Base-by-base conservation (phyloP, 768 basidiomycete genomes). In the Tubosaeta sp. region DNA sequence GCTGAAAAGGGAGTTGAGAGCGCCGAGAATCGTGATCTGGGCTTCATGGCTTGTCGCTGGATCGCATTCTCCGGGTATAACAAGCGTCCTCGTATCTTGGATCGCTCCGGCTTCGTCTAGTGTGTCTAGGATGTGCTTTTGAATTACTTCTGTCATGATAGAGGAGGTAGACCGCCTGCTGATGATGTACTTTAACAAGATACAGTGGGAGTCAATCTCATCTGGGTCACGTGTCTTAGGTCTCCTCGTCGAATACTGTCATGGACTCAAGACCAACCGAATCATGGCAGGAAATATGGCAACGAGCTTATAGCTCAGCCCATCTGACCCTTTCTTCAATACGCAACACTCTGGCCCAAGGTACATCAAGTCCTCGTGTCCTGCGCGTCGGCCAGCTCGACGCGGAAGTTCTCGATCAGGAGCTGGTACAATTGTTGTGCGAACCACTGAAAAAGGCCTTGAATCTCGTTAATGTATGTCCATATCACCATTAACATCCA, bases 371-470 rank as follows among this genome's bases (percentile, higher is more conserved):
- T 42, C 64, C 76, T 24, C 77, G 85, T n/a, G 71, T 85, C 27
- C 73, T 82, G 22, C 87, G 94, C 39, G 92, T 98, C 43, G 87
- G 89, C 8, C 90, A 95, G 68, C 81, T 97, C 47, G 95, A 98
- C 67, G 83, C 94, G 3, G 87, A 92, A 59, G 76, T 94, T 21
- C 78, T 97, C 43, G 95, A 98, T 71, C 81, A 85, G 57, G 93
- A 96, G 55, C 80, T 98, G 16, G 81, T 87, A 29, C 78, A 83
- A 25, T 71, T 96, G 53, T 76, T 98, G 29, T 83, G 82, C 60
- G 89, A 89, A 48, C 94, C 93, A n/a, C 67, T 97, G 43, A 73
- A 75, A 55, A 86, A 79, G 52, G 83, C 93, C 1, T 68, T 95
- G 19, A 75, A 78, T 22, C 70, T 83, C 13, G 71, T 90, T 44